These are phyloP conservation scores for Rhizophora mangle DNA, from an alignment of 345 rosid species.

Conservation along the genomic window DNA sequence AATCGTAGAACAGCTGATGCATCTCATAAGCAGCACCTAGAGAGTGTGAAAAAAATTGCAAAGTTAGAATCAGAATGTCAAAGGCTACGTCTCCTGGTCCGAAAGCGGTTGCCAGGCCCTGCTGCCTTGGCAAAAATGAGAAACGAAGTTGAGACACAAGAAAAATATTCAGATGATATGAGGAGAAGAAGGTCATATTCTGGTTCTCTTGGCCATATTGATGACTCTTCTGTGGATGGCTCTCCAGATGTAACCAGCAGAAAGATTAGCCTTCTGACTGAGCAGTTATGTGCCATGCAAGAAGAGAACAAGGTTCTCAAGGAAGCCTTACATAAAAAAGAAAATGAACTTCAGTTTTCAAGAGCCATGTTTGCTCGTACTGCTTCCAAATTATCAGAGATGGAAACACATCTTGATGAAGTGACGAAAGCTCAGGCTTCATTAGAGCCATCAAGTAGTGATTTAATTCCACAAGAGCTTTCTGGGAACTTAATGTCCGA, in stretches of 20 bases:
- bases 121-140: constrained; percentile 77
- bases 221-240: constrained; percentile 30
- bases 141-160: constrained; percentile 73
- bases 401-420: constrained; percentile 57
- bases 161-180: constrained; percentile 43
- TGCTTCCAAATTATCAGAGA: constrained; percentile 58
- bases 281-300: constrained; percentile 59
- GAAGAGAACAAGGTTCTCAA: constrained; percentile 81
- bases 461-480: constrained; percentile 39
- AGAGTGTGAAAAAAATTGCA: constrained; percentile 76
- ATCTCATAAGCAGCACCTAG: constrained; percentile 74
- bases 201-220: constrained; percentile 24
- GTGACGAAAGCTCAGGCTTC: constrained; percentile 40
- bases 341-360: constrained; percentile 69
- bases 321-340: constrained; percentile 62
- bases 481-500: constrained; percentile 64
- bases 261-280: constrained; percentile 49
- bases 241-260: constrained; percentile 32
- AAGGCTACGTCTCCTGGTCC: constrained; percentile 69
- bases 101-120: constrained; percentile 83
- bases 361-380: constrained; percentile 58
- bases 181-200: constrained; percentile 46
- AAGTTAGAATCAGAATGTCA: constrained; percentile 92
- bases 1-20: constrained; percentile 62
- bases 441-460: constrained; percentile 39